Evolutionary conservation across 805 yeast genomes (phyloP).

Genomic region (Candida railenensis): DNA sequence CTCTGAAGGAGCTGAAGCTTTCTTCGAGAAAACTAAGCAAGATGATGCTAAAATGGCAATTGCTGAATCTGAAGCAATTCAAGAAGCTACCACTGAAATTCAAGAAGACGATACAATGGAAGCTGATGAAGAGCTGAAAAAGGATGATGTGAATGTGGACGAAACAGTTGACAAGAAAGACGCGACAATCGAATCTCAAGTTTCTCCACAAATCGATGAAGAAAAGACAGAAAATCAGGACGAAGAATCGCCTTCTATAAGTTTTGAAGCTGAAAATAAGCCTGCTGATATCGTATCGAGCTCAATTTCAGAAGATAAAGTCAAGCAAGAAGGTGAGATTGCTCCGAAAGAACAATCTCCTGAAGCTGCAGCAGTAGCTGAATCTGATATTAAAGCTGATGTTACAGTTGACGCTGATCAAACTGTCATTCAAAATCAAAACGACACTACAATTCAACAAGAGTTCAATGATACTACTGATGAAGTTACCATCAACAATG

Average conservation of each 20-base stretch:
- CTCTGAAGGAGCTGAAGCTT: conserved; percentile 40
- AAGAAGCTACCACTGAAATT: conserved; percentile 9
- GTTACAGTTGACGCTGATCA: conserved; percentile 46
- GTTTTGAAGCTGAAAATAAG: not conserved
- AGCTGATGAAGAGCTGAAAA: conserved; percentile 9
- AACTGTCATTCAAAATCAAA: conserved; percentile 44
- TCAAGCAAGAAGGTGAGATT: conserved; percentile 3
- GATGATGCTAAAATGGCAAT: conserved; percentile 17
- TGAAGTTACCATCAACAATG: conserved; percentile 33
- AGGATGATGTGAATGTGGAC: conserved; percentile 3
- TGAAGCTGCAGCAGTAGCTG: conserved; percentile 11
- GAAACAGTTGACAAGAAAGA: not conserved
- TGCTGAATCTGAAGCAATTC: conserved; percentile 8
- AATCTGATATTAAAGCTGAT: conserved; percentile 13
- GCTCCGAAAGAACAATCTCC: conserved; percentile 8
- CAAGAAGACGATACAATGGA: conserved; percentile 10
- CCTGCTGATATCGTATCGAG: not conserved
- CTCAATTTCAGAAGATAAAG: conserved; percentile 9
- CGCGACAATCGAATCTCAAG: not conserved
- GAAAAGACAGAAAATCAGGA: not conserved
- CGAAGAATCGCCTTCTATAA: not conserved
- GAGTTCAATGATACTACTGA: conserved; percentile 50
- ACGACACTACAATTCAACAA: conserved; percentile 48
- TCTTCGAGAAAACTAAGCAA: conserved; percentile 7
- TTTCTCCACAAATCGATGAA: not conserved